Percentiles rank a stretch among this genome's conserved stretches.
These are phyloP conservation scores for Conringia planisiliqua DNA, from an alignment of 345 rosid species.

Conservation along the genomic window DNA sequence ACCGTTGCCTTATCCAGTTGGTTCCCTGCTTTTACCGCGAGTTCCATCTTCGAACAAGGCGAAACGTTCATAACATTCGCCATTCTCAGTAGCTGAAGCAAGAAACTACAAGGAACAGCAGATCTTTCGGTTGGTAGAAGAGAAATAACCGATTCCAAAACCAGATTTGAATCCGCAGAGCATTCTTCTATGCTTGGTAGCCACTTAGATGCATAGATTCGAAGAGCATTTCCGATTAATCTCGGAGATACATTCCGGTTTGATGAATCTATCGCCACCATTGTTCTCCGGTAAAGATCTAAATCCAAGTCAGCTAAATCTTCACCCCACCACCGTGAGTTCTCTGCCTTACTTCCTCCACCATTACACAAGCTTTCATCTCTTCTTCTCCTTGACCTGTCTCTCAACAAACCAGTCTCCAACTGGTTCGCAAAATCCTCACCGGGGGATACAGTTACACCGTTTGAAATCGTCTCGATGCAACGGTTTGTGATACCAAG, in stretches of 20 bases:
- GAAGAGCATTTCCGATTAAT: slow-evolving; percentile 72
- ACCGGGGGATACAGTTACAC: slow-evolving; percentile 53
- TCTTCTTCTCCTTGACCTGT: slow-evolving; percentile 64
- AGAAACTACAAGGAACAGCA: slow-evolving; percentile 66
- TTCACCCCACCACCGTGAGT: slow-evolving; percentile 86
- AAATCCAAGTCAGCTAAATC: slow-evolving; percentile 82
- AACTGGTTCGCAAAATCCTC: slow-evolving; percentile 34
- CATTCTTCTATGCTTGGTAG: slow-evolving; percentile 45
- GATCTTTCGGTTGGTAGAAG: slow-evolving; percentile 71
- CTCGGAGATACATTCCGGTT: slow-evolving; percentile 55
- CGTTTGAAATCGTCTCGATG: slow-evolving; percentile 63
- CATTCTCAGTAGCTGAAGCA: slow-evolving; percentile 71
- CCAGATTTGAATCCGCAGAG: slow-evolving; percentile 47
- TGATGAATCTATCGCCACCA: slow-evolving; percentile 66
- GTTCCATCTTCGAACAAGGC: slow-evolving; percentile 57
- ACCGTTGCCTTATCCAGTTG: slow-evolving; percentile 85
- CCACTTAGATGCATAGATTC: slow-evolving; percentile 77
- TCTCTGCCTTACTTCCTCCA: slow-evolving; percentile 53
- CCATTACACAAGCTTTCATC: slow-evolving; percentile 75
- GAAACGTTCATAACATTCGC: slow-evolving; percentile 58
- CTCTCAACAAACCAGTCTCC: slow-evolving; percentile 61
- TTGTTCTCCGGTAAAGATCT: slow-evolving; percentile 75
- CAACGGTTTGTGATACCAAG: slow-evolving; percentile 81
- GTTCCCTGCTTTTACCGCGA: slow-evolving; percentile 67
- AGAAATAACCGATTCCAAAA: slow-evolving; percentile 74